Evolutionary conservation across 371 early-diverging fungal species (phyloP).

Genomic region (Caulochytrium protostelioides): DNA sequence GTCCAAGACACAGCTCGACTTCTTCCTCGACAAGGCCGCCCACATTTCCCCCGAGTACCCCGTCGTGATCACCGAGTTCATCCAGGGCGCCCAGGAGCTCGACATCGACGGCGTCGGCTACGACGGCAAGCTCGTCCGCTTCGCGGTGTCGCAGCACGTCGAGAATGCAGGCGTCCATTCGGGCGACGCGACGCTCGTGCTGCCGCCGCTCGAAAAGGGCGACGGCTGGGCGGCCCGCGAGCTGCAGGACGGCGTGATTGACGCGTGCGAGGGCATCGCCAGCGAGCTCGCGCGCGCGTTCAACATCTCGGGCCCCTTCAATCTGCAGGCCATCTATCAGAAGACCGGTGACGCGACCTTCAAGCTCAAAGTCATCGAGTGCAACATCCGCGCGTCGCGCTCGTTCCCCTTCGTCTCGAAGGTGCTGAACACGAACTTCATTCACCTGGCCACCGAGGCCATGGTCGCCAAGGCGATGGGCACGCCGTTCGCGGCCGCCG

Average conservation of each 20-base stretch:
- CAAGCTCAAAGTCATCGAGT: conserved; percentile 78
- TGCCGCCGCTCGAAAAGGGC: conserved; percentile 35
- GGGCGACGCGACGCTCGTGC: conserved; percentile 81
- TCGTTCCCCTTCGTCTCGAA: conserved; percentile 92
- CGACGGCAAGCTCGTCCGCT: conserved; percentile 53
- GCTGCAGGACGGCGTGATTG: conserved; percentile 7
- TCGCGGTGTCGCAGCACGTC: conserved; percentile 81
- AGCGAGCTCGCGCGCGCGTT: conserved; percentile 66
- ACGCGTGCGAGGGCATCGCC: conserved; percentile 47
- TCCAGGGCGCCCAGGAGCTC: conserved; percentile 75
- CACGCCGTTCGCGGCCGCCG: conserved; percentile 18
- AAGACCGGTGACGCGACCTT: background rate
- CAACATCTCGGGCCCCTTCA: conserved; percentile 81
- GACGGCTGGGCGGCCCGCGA: conserved; percentile 1
- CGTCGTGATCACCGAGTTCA: conserved; percentile 83
- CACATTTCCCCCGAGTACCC: conserved; percentile 75
- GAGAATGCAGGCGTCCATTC: conserved; percentile 93
- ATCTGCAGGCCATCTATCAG: conserved; percentile 66
- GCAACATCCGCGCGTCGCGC: conserved; percentile 85
- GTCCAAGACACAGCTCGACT: conserved; percentile 39
- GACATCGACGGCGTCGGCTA: conserved; percentile 80
- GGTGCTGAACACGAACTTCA: conserved; percentile 66
- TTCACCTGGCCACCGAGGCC: conserved; percentile 67
- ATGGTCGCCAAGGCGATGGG: conserved; percentile 33
- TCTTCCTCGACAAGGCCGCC: conserved; percentile 55